A percentile compares a stretch with the other conserved stretches of the same genome.
Evolutionary conservation across 2,329 filamentous ascomycete species (phyloP).

Genomic region (Microsporum ferrugineum): DNA sequence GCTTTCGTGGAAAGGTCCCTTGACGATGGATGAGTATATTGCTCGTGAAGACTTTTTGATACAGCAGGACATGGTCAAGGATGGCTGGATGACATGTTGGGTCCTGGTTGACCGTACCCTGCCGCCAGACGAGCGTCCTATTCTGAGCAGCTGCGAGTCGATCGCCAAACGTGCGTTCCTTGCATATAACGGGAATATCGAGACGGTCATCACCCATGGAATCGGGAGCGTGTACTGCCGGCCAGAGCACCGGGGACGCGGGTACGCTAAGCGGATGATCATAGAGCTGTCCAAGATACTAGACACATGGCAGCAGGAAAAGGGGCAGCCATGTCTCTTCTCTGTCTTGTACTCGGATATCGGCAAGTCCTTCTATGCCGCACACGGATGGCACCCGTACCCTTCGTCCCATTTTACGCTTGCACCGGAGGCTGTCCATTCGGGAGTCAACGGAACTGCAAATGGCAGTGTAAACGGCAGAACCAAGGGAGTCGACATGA

Average conservation of each 20-base stretch:
- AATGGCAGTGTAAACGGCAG: not conserved
- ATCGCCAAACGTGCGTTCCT: slow-evolving; percentile 33
- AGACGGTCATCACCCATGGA: slow-evolving; percentile 53
- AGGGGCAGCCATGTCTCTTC: slow-evolving; percentile 44
- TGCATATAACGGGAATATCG: slow-evolving; percentile 42
- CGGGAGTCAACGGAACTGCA: slow-evolving; percentile 5
- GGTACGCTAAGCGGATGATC: slow-evolving; percentile 71
- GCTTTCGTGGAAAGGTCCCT: slow-evolving; percentile 46
- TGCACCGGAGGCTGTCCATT: slow-evolving; percentile 17
- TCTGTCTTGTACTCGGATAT: slow-evolving; percentile 81
- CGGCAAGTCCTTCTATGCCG: slow-evolving; percentile 69
- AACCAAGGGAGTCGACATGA: slow-evolving; percentile 18
- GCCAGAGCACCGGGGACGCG: slow-evolving; percentile 53
- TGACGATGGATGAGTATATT: slow-evolving; percentile 46
- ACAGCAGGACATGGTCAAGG: slow-evolving; percentile 41
- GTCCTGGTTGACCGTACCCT: slow-evolving; percentile 42
- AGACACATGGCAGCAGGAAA: slow-evolving; percentile 42
- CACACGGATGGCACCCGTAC: slow-evolving; percentile 64
- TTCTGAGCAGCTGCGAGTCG: slow-evolving; percentile 50
- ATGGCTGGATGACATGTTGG: slow-evolving; percentile 50
- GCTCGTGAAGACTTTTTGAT: slow-evolving; percentile 45
- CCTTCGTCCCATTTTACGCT: slow-evolving; percentile 62
- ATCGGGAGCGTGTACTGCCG: slow-evolving; percentile 71
- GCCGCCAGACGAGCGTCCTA: slow-evolving; percentile 30
- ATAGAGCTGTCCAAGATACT: slow-evolving; percentile 48